Evolutionary conservation across 768 basidiomycete genomes (phyloP), one percentile per base, ranked within the genome.

Genomic region (Rhizopogon roseolus): DNA sequence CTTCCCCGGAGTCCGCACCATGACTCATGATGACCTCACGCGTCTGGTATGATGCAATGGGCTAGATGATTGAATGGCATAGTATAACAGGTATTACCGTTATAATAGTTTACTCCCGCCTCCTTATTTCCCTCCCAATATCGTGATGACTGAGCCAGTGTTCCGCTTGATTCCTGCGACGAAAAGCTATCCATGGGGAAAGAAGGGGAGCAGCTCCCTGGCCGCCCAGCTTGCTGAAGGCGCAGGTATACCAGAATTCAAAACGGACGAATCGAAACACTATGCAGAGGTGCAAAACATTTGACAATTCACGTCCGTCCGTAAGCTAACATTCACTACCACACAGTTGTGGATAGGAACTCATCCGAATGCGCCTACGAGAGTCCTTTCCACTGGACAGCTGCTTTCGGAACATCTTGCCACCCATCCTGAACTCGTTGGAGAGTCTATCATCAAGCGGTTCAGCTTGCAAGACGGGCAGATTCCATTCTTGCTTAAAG

Each of bases 281-380:
- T 83, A 83, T 55, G 80, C 81, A n/a, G 81, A 82, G 75, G 81
- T 78, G 52, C 37, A 75, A 50, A 5, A 0, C 5, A 2, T 29
- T 13, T 3, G 1, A 28, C 10, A 14, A 19, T 25, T 32, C 29
- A 32, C 9, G 10, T 10, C 32, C 34, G 9, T 4, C 19, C 5
- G 3, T n/a, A 11, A 28, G 6, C 2, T 54, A 17, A 42, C 10
- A 16, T 32, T 36, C 19, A 27, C 16, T 32, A 8, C 29, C 29
- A 10, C 29, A 59, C 22, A 82, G 79, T 67, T 82, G n/a, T 83
- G 81, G 81, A 81, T 83, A 79, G 81, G 81, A 29, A 82, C 81
- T 1, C 81, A 84, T 58, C 73, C 76, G 1, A 76, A 73, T 22
- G 71, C 78, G 28, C 81, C 81, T 1, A 76, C 79, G 6, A 13